phyloP scores from a whole-genome alignment of 2,329 filamentous ascomycete genomes.

The Talaromyces piceae region DNA sequence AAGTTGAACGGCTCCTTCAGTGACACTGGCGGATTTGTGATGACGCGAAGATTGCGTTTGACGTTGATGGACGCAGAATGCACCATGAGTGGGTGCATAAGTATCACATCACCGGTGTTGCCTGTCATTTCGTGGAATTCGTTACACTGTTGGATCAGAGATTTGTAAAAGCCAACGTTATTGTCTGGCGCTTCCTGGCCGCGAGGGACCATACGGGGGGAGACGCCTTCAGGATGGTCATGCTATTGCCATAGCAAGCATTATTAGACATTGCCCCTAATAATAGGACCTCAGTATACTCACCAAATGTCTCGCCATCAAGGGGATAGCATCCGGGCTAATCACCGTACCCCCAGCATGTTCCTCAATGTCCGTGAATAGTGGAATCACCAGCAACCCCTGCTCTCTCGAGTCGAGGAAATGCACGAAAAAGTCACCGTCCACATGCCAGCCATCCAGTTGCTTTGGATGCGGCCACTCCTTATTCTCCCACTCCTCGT shows the following conservation, averaged over 20 bases:
- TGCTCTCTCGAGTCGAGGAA: constrained; percentile 66
- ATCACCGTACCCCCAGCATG: constrained; percentile 59
- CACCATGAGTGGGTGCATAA: constrained; percentile 50
- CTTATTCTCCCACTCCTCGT: constrained; percentile 44
- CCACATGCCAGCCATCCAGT: constrained; percentile 58
- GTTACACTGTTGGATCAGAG: constrained; percentile 31
- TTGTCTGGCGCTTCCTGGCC: constrained; percentile 27
- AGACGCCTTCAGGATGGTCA: constrained; percentile 58
- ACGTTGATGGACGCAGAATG: constrained; percentile 47
- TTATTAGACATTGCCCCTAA: too few species aligned
- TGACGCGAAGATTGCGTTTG: constrained; percentile 42
- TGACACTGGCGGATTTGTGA: constrained; percentile 49
- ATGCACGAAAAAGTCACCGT: constrained; percentile 66
- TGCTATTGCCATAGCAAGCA: too few species aligned
- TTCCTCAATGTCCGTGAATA: constrained; percentile 57
- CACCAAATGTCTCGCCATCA: constrained; percentile 50
- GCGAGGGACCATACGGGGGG: constrained; percentile 56
- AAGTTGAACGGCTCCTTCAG: constrained; percentile 47
- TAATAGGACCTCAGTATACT: too few species aligned
- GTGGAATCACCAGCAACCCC: constrained; percentile 58
- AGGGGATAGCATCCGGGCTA: constrained; percentile 52
- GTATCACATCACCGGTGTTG: constrained; percentile 46
- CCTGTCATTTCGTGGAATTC: constrained; percentile 48
- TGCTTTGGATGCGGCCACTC: constrained; percentile 43
- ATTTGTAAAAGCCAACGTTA: constrained; percentile 29